Evolutionary conservation across 2,329 filamentous ascomycete genomes (phyloP).

Genomic region (Fusarium brevicatenulatum): DNA sequence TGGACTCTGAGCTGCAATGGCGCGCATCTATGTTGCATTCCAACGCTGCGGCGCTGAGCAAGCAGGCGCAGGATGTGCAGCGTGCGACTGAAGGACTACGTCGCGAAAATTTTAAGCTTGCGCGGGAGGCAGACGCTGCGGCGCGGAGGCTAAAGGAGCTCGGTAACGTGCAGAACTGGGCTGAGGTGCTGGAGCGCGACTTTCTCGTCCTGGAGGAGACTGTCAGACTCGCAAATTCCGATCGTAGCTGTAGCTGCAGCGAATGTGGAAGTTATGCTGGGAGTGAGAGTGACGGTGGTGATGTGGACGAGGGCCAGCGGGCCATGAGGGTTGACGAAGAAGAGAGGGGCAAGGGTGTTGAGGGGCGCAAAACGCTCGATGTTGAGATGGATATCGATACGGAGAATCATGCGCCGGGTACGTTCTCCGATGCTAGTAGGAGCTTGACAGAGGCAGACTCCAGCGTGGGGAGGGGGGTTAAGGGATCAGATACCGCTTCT

Average conservation of each 20-base stretch:
- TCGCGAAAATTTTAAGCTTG: constrained; percentile 72
- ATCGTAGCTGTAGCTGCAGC: constrained; percentile 53
- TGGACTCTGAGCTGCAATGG: constrained; percentile 74
- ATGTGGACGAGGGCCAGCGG: constrained; percentile 26
- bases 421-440: constrained; percentile 52
- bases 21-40: constrained; percentile 76
- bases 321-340: constrained; percentile 36
- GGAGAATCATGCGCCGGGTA: constrained; percentile 35
- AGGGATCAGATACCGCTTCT: constrained; percentile 53
- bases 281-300: constrained; percentile 38
- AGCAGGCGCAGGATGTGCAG: constrained; percentile 73
- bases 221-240: constrained; percentile 62
- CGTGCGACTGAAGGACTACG: constrained; percentile 69
- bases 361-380: constrained; percentile 23
- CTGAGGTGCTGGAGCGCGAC: constrained; percentile 79
- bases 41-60: constrained; percentile 72
- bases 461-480: constrained; percentile 48
- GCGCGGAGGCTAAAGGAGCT: constrained; percentile 77
- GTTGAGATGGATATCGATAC: constrained; percentile 39
- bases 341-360: constrained; percentile 17
- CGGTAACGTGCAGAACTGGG: constrained; percentile 87
- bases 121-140: constrained; percentile 70
- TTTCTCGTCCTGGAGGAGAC: constrained; percentile 74
- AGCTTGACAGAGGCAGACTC: constrained; percentile 52
- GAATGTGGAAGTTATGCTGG: constrained; percentile 50